Conservation (phyloP, 805 yeast genomes). For the Ogataea pignaliae region DNA sequence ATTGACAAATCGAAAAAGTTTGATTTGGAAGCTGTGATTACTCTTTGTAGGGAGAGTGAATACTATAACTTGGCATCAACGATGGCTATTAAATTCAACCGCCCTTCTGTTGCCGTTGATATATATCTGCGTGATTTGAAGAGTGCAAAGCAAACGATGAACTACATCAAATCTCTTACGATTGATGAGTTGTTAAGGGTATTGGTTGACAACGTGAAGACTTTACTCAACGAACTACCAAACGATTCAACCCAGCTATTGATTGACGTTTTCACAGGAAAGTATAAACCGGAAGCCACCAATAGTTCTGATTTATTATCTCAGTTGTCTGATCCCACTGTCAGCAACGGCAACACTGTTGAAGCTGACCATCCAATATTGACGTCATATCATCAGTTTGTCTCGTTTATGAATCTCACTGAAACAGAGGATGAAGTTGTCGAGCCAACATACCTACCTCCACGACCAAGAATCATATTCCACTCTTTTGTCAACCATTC, state of each 20-base stretch:
- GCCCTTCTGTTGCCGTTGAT: constrained; percentile 70
- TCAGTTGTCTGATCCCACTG: constrained; percentile 8
- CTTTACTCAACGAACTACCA: constrained; percentile 63
- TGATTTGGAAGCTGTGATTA: constrained; percentile 64
- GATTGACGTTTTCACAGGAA: constrained; percentile 87
- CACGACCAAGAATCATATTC: constrained; percentile 82
- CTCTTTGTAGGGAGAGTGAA: constrained; percentile 68
- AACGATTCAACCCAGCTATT: constrained; percentile 76
- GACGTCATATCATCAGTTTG: constrained; percentile 46
- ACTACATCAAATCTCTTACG: constrained; percentile 61
- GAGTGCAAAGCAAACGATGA: constrained; percentile 55
- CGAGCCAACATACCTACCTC: constrained; percentile 81
- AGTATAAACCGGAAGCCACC: constrained; percentile 46
- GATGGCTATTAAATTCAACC: constrained; percentile 66
- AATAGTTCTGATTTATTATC: constrained; percentile 14
- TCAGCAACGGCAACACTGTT: constrained; percentile 1
- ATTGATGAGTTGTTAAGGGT: constrained; percentile 76
- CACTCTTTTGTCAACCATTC: constrained; percentile 84
- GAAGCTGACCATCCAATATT: constrained; percentile 42
- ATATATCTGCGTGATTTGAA: constrained; percentile 64
- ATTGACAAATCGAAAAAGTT: constrained; percentile 39
- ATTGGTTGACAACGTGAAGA: constrained; percentile 48
- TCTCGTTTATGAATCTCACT: constrained; percentile 25
- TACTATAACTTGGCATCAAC: constrained; percentile 62
- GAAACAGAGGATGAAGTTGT: constrained; percentile 13